Base-by-base conservation (phyloP, 2,329 filamentous ascomycete species). In the Calonectria pseudoreteaudii region DNA sequence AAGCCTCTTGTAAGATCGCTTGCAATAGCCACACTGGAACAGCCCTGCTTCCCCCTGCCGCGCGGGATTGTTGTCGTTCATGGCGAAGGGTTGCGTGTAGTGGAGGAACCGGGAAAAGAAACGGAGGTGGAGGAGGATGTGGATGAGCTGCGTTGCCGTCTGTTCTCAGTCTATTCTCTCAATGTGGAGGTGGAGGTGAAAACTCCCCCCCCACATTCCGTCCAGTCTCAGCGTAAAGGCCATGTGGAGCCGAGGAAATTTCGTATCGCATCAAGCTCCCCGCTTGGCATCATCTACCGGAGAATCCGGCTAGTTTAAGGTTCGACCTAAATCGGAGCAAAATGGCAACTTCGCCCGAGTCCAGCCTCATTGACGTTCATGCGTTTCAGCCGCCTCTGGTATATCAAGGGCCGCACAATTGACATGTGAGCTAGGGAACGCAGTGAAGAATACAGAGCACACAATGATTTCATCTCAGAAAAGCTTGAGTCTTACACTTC, bases 171-270 rank as follows among this genome's bases (percentile, higher is more conserved):
- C 14, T 26, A 34, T 60, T 60, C 34, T 41, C 34, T 28, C 30
- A 9, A 60, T 38, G 56, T 60, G 56, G 56, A 60, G 56, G 56
- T 41, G 56, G 56, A 60, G 56, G 56, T 34, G 28, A 13, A 28
- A 60, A 23, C 53, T 60, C 34, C 56, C 56, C 56, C 56, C 56
- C 56, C 56, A 60, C 56, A 38, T 60, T 60, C 56, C 56, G 56
- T 34, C 7, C 36, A 7, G 31, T 18, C 53, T 36, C 34, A 31
- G 53, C 53, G 31, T 18, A 7, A 8, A 26, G n/a, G 20, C 20
- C n/a, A 41, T 38, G 56, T 60, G 56, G 56, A 60, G 56, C 56
- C 56, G 56, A 60, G 23, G 14, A n/a, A 26, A 58, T 28, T 36
- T 60, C 34, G 14, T 10, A 38, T 28, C 4, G 23, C 3, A 41